These are phyloP conservation scores for Wickerhamomyces canadensis DNA, from an alignment of 805 yeast genomes.

Conservation along the genomic window DNA sequence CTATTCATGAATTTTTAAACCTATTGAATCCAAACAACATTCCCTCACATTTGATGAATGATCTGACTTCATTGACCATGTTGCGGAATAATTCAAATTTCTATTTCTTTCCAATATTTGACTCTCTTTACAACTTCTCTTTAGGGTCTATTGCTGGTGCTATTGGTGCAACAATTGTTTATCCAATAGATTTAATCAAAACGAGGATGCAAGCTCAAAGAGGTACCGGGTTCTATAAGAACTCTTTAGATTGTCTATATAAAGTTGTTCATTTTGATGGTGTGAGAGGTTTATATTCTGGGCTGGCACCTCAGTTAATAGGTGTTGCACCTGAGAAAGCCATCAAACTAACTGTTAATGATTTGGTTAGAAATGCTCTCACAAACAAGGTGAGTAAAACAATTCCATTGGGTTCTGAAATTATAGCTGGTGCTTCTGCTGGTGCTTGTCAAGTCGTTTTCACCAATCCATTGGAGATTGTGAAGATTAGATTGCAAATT, in stretches of 20 bases:
- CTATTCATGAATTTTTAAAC: constrained; percentile 35
- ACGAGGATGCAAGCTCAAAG: constrained; percentile 97
- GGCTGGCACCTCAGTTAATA: constrained; percentile 86
- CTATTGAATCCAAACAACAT: constrained; percentile 35
- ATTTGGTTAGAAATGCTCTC: constrained; percentile 70
- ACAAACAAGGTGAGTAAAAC: constrained; percentile 45
- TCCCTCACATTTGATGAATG: constrained; percentile 21
- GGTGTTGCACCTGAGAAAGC: constrained; percentile 99
- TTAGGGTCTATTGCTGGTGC: constrained; percentile 96
- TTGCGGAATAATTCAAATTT: constrained; percentile 26
- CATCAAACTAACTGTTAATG: constrained; percentile 91
- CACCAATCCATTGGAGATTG: constrained; percentile 94
- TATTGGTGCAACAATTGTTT: constrained; percentile 95
- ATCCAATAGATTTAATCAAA: constrained; percentile 93
- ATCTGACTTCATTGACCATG: constrained; percentile 1
- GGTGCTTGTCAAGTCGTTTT: constrained; percentile 96
- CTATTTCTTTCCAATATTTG: constrained; percentile 62
- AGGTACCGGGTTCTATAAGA: constrained; percentile 56
- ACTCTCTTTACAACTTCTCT: constrained; percentile 79
- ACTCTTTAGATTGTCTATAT: constrained; percentile 79
- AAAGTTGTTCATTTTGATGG: constrained; percentile 80
- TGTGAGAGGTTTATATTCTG: constrained; percentile 79
- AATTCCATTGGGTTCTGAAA: constrained; percentile 55
- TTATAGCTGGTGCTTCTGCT: constrained; percentile 87
- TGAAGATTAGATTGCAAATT: constrained; percentile 89